Conservation (phyloP, 768 basidiomycete species). For the Mrakia frigida region DNA sequence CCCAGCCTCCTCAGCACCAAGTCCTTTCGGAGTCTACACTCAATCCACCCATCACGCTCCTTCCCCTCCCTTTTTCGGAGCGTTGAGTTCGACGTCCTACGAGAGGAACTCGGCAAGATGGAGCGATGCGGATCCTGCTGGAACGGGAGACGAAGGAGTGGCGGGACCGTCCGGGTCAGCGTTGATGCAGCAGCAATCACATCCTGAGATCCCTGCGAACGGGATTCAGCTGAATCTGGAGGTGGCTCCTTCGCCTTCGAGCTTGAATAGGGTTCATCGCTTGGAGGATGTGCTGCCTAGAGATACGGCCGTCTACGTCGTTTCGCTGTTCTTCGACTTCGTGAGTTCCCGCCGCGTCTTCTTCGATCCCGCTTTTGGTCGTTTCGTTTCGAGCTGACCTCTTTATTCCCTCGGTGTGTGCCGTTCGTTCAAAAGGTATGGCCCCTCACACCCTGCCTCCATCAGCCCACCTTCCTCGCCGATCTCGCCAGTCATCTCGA, state of each 20-base stretch:
- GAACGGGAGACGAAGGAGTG: background rate
- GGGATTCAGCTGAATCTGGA: background rate
- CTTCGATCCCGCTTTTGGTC: too few relatives aligned
- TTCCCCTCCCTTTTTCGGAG: background rate
- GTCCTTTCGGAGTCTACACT: background rate
- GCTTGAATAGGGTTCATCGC: constrained; percentile 41
- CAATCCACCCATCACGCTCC: background rate
- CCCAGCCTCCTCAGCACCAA: background rate
- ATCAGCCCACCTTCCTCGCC: constrained; percentile 88
- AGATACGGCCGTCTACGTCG: constrained; percentile 72
- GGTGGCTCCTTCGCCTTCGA: background rate
- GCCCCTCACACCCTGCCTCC: constrained; percentile 81
- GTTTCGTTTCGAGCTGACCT: background rate
- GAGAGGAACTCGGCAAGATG: constrained; percentile 15
- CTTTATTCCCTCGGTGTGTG: too few relatives aligned
- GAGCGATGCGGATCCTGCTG: background rate
- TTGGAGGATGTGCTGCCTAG: constrained; percentile 77
- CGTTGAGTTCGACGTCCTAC: background rate
- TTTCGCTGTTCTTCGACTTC: constrained; percentile 81
- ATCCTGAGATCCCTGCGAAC: background rate
- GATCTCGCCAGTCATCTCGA: constrained; percentile 73
- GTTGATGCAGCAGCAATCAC: background rate
- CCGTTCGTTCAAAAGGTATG: constrained; percentile 50
- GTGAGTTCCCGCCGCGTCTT: constrained; percentile 38
- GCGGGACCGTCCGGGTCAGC: background rate